Percentiles rank a stretch among this genome's conserved stretches.
Conservation (phyloP, 176 grass and related monocot genomes). For the Triticum timopheevii region DNA sequence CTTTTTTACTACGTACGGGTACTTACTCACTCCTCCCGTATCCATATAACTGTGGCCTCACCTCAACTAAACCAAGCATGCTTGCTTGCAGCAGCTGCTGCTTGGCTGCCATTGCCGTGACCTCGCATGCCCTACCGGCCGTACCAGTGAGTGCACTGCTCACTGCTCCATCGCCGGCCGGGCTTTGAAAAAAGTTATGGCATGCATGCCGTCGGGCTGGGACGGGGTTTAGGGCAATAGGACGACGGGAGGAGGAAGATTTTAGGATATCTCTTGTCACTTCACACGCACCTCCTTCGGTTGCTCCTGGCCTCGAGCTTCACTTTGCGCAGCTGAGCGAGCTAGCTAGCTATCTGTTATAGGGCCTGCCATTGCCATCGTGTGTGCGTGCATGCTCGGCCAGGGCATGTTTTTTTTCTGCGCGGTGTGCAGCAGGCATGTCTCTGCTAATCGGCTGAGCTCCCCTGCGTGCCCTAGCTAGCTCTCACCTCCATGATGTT, state of each 20-base stretch:
- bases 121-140: not conserved
- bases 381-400: constrained; percentile 16
- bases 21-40: not conserved
- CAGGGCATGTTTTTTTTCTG: constrained; percentile 53
- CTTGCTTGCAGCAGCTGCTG: not conserved
- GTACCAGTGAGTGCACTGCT: constrained; percentile 20
- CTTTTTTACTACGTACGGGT: constrained; percentile 12
- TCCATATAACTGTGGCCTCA: constrained; percentile 2
- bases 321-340: not conserved
- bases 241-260: constrained; percentile 42
- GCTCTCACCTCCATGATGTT: constrained; percentile 1
- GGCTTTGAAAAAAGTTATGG: constrained; percentile 34
- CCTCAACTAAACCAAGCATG: not conserved
- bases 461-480: constrained; percentile 22
- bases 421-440: constrained; percentile 40
- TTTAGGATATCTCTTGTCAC: constrained; percentile 68
- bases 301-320: constrained; percentile 44
- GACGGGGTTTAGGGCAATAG: constrained; percentile 28
- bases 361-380: not conserved
- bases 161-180: constrained; percentile 21
- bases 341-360: not conserved
- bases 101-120: not conserved
- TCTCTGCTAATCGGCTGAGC: constrained; percentile 8
- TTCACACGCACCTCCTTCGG: constrained; percentile 43
- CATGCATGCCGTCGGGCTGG: constrained; percentile 31